Evolutionary conservation across 805 yeast genomes (phyloP).

Genomic region (Wickerhamiella spandovensis): DNA sequence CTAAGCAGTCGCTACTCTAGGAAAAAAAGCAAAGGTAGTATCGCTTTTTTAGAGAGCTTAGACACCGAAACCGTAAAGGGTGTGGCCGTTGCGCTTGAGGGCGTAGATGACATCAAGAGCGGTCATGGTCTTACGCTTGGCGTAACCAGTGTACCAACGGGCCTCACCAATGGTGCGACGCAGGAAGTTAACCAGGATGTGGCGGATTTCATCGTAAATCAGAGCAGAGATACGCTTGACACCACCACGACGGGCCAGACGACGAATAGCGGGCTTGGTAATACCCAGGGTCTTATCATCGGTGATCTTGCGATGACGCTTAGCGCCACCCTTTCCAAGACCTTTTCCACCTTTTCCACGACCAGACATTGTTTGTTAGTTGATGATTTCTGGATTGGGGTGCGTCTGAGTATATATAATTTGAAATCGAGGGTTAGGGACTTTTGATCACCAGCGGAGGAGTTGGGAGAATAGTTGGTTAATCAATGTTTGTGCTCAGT

Average conservation of each 20-base stretch:
- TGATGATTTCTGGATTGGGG: background rate
- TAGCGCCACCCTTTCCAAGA: conserved; percentile 99
- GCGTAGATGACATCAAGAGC: conserved; percentile 98
- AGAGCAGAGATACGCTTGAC: conserved; percentile 99
- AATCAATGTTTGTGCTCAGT: background rate
- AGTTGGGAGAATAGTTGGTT: background rate
- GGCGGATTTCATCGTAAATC: conserved; percentile 98
- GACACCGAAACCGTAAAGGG: conserved; percentile 99
- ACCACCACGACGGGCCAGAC: conserved; percentile 99
- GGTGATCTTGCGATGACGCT: conserved; percentile 98
- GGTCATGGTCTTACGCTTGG: conserved; percentile 99
- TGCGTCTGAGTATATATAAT: background rate
- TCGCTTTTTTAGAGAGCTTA: conserved; percentile 29
- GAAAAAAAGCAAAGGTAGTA: background rate
- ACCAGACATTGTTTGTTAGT: conserved; percentile 63
- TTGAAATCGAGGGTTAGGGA: background rate
- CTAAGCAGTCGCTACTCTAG: background rate
- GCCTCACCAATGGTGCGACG: conserved; percentile 98
- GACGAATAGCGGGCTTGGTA: conserved; percentile 99
- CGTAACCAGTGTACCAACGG: conserved; percentile 98
- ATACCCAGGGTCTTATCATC: conserved; percentile 99
- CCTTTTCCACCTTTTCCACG: conserved; percentile 99
- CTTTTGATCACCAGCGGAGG: background rate
- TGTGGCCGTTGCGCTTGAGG: conserved; percentile 99
- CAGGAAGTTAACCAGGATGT: conserved; percentile 87